A percentile compares a stretch with the other conserved stretches of the same genome.
These are phyloP conservation scores for Suillus subluteus DNA, from an alignment of 768 basidiomycete genomes.

Conservation along the genomic window DNA sequence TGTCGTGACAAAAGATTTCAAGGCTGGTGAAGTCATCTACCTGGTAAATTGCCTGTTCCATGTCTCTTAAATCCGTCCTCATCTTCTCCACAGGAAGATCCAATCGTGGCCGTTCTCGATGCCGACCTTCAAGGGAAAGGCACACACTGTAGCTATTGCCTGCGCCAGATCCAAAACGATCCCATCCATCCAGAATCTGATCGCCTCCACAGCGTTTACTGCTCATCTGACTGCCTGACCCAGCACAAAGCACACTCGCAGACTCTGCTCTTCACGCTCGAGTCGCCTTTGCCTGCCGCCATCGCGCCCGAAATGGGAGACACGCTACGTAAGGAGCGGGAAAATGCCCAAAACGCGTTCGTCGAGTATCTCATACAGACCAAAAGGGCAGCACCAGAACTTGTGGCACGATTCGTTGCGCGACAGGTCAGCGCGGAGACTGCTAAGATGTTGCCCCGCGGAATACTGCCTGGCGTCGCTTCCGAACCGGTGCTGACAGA, in stretches of 20 bases:
- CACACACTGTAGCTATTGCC: slow-evolving; percentile 74
- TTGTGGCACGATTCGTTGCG: slow-evolving; percentile 74
- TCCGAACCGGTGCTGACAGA: slow-evolving; percentile 40
- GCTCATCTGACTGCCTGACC: slow-evolving; percentile 68
- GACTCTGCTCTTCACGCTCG: slow-evolving; percentile 70
- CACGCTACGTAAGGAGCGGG: slow-evolving; percentile 46
- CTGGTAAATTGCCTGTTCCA: slow-evolving; percentile 45
- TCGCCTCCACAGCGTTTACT: slow-evolving; percentile 64
- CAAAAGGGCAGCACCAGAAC: slow-evolving; percentile 49
- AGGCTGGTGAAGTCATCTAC: slow-evolving; percentile 76
- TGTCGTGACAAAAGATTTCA: slow-evolving; percentile 67
- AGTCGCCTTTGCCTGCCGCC: slow-evolving; percentile 57
- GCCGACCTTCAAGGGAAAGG: slow-evolving; percentile 68
- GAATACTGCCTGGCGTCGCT: slow-evolving; percentile 22
- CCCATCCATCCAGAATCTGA: slow-evolving; percentile 52
- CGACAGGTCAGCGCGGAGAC: slow-evolving; percentile 71
- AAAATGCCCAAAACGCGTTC: slow-evolving; percentile 62
- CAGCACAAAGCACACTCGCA: slow-evolving; percentile 63
- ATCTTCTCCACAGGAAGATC: slow-evolving; percentile 60
- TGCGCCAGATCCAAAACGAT: slow-evolving; percentile 56
- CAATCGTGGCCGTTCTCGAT: slow-evolving; percentile 73
- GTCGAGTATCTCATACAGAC: slow-evolving; percentile 56
- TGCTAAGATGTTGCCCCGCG: slow-evolving; percentile 49
- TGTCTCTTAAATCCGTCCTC: slow-evolving; percentile 8
- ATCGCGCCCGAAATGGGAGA: slow-evolving; percentile 38